phyloP scores from a whole-genome alignment of 345 rosid genomes.

The Pistacia atlantica region DNA sequence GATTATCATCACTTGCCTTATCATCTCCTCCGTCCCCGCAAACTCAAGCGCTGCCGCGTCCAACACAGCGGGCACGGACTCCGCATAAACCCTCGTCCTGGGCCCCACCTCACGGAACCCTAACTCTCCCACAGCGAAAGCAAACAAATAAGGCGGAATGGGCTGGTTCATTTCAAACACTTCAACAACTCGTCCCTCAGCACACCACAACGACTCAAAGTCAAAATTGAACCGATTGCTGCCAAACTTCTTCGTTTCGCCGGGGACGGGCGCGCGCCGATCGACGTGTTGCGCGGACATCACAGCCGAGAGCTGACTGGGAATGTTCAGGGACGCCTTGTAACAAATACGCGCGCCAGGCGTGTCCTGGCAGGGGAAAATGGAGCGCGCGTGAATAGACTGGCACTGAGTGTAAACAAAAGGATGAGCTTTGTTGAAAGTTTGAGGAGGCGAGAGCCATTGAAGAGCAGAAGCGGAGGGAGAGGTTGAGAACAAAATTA shows the following conservation, averaged over 20 bases:
- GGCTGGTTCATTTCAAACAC: constrained; percentile 90
- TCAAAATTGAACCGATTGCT: constrained; percentile 17
- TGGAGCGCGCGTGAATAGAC: constrained; percentile 82
- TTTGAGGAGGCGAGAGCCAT: constrained; percentile 79
- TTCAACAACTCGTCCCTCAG: constrained; percentile 77
- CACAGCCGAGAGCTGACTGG: constrained; percentile 68
- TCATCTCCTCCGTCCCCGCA: constrained; percentile 90
- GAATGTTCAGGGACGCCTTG: constrained; percentile 65
- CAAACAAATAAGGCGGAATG: constrained; percentile 89
- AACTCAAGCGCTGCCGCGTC: constrained; percentile 85
- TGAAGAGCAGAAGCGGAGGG: constrained; percentile 85
- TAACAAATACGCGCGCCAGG: constrained; percentile 84
- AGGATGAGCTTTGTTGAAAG: constrained; percentile 65
- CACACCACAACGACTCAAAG: constrained; percentile 54
- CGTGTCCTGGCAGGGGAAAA: constrained; percentile 94
- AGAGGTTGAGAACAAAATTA: constrained; percentile 60
- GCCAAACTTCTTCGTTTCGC: constrained; percentile 42
- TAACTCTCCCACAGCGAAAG: constrained; percentile 87
- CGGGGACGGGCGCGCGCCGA: constrained; percentile 56
- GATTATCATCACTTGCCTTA: constrained; percentile 25
- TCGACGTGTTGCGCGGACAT: constrained; percentile 80
- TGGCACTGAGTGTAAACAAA: constrained; percentile 94
- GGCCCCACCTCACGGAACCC: constrained; percentile 85
- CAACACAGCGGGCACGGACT: constrained; percentile 52
- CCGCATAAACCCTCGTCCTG: constrained; percentile 79